Evolutionary conservation across 2,329 filamentous ascomycete species (phyloP), one percentile per base, ranked within the genome.

Genomic region (Aspergillus ibericus): DNA sequence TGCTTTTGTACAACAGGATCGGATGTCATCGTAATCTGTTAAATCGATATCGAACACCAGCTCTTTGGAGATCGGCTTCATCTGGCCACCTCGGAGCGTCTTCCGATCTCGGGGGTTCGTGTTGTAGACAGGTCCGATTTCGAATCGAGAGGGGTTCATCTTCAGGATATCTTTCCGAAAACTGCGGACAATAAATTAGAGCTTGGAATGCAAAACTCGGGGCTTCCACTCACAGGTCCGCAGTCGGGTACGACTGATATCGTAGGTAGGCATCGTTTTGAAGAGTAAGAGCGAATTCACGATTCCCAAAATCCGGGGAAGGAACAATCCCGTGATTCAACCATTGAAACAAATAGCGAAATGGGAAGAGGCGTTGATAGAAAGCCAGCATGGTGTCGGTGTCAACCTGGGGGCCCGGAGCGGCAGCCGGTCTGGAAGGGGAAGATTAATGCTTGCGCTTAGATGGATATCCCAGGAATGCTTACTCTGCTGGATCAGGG

Each of bases 11-110:
- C 95, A 99, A 78, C 95, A 99, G 27, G 93, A 97, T 66, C 95
- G 88, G 64, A 99, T 91, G 65, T 96, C 92, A 73, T 99, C 95
- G 77, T 99, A 99, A 78, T 98, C 95, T 55, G 95, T 98, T 85
- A 99, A 85, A 84, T 99, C 95, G 69, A 99, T 98, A 88, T 99
- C 95, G 76, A 99, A 98, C 68, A 96, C 96, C 38, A 99, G 81
- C 75, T 99, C 95, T 75, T 99, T 99, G 56, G 90, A 85, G 32
- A 97, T 76, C 0, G 95, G 93, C 63, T 88, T 89, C 79, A 99
- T 97, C 8, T 91, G 86, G 49, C 86, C 86, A 35, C 88, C 85
- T 54, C 89, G 87, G 34, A 98, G 77, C 0, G 88, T 88, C 78
- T 98, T 99, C 70, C 93, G 88, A 69, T 99, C 95, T 67, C 92